Conservation (phyloP, 805 yeast genomes). For the Barnettozyma californica region DNA sequence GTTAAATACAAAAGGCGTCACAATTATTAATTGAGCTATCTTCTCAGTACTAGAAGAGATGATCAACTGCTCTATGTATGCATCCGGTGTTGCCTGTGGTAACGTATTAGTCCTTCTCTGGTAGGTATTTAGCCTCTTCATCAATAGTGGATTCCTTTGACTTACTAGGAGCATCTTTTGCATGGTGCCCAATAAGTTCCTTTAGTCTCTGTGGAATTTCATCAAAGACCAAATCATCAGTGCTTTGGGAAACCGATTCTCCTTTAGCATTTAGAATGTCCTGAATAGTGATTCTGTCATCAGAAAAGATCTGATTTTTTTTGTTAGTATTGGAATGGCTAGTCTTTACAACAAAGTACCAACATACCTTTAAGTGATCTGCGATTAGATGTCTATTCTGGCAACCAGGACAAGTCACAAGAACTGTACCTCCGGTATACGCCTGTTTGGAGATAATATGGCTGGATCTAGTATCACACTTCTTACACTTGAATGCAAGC, state of each 20-base stretch:
- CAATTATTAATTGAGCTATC: neutral
- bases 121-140: conserved; percentile 1
- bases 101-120: neutral
- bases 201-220: conserved; percentile 57
- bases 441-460: conserved; percentile 94
- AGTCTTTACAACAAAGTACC: neutral
- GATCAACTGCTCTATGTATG: neutral
- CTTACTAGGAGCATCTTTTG: conserved; percentile 59
- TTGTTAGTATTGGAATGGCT: neutral
- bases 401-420: conserved; percentile 91
- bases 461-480: conserved; percentile 76
- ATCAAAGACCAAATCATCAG: conserved; percentile 66
- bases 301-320: conserved; percentile 59
- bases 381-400: conserved; percentile 85
- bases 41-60: neutral
- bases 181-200: conserved; percentile 53
- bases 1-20: neutral
- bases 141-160: neutral
- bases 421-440: conserved; percentile 77
- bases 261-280: conserved; percentile 76
- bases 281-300: conserved; percentile 67
- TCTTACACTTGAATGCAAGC: conserved; percentile 90
- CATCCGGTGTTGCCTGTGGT: neutral
- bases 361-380: conserved; percentile 62
- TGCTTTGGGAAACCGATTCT: conserved; percentile 57